phyloP scores from a whole-genome alignment of 257 asterid genomes.

The Forsythia viridissima region DNA sequence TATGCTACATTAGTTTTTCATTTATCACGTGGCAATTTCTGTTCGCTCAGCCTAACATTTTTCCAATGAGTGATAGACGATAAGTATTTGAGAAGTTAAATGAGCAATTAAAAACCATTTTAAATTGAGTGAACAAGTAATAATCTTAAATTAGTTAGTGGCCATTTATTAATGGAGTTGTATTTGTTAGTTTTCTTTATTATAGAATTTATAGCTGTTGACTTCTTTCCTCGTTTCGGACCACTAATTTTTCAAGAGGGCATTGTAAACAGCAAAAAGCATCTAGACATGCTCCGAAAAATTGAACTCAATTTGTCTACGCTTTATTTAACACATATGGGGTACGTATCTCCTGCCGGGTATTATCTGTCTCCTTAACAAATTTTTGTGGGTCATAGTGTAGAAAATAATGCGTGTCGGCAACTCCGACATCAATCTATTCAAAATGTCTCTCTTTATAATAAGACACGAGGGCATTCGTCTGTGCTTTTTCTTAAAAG shows the following conservation, averaged over 20 bases:
- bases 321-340: conserved; percentile 12
- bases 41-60: no score
- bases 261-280: conserved; percentile 20
- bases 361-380: background rate
- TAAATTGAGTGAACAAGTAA: no score
- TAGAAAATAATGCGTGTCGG: conserved; percentile 11
- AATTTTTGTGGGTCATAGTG: conserved; percentile 3
- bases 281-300: background rate
- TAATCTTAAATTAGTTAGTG: no score
- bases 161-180: no score
- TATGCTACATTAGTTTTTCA: no score
- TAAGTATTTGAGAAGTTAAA: no score
- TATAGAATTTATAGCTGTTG: no score
- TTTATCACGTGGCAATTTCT: no score
- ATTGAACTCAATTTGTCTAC: conserved; percentile 8
- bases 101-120: no score
- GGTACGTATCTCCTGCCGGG: background rate
- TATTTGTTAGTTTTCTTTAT: no score
- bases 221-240: background rate
- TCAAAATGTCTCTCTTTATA: conserved; percentile 15
- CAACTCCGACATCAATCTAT: conserved; percentile 24
- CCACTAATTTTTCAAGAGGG: background rate
- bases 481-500: conserved; percentile 13
- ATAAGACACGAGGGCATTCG: conserved; percentile 20
- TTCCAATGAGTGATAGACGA: no score